Percentiles rank a stretch among this genome's conserved stretches.
These are phyloP conservation scores for Marchantia polymorpha DNA, from an alignment of 225 moss, liverwort and hornwort species.

Conservation along the genomic window DNA sequence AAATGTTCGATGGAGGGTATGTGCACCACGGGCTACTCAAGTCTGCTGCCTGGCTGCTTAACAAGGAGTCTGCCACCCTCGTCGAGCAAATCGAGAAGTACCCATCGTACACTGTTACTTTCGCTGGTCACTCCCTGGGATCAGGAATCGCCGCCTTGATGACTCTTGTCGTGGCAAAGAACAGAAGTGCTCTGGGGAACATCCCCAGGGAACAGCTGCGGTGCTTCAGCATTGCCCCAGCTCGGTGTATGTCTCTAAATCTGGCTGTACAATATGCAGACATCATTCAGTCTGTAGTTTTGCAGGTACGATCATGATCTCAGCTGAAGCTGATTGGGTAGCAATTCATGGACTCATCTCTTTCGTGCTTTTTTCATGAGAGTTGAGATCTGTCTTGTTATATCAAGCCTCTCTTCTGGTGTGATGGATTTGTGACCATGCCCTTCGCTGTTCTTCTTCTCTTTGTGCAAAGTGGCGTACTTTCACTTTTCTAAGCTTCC, in stretches of 20 bases:
- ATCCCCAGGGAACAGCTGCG: slow-evolving; percentile 39
- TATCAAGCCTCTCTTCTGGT: background rate
- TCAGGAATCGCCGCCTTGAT: slow-evolving; percentile 51
- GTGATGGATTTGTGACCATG: background rate
- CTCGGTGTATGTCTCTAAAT: slow-evolving; percentile 56
- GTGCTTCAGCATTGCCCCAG: slow-evolving; percentile 44
- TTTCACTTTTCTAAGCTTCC: background rate
- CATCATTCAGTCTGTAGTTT: slow-evolving; percentile 46
- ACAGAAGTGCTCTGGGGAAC: slow-evolving; percentile 37
- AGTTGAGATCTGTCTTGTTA: background rate
- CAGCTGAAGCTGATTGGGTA: background rate
- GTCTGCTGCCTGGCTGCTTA: slow-evolving; percentile 48
- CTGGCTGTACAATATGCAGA: slow-evolving; percentile 51
- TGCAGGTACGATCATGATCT: slow-evolving; percentile 34
- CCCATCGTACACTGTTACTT: slow-evolving; percentile 40
- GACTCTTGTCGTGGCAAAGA: slow-evolving; percentile 43
- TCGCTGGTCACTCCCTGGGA: slow-evolving; percentile 57
- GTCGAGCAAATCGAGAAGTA: slow-evolving; percentile 36
- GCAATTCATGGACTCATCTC: background rate
- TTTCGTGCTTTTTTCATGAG: background rate
- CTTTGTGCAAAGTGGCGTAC: background rate
- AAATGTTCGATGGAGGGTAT: slow-evolving; percentile 54
- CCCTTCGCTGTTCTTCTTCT: too few species aligned
- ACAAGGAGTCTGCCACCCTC: slow-evolving; percentile 47
- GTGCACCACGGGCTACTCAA: slow-evolving; percentile 52